Evolutionary conservation across 805 yeast genomes (phyloP), one percentile per base, ranked within the genome.

Genomic region (Candida qinlingensis): DNA sequence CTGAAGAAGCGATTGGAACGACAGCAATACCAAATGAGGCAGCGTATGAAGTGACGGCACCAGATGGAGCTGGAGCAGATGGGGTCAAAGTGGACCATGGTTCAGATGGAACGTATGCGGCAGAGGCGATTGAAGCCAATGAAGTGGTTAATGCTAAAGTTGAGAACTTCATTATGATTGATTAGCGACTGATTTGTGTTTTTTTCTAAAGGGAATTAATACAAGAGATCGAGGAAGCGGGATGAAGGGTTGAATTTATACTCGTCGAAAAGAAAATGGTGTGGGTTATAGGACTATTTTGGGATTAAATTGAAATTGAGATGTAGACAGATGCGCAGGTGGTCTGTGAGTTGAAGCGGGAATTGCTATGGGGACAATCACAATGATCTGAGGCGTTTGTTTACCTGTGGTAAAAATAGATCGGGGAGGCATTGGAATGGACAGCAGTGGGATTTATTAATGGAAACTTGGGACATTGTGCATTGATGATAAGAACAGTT

Each of bases 71-170:
- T 7, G 79, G 65, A 42, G 76, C 77, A 39, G 66, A 49, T 56
- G 94, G 91, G 37, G 90, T 83, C 66, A 85, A 74, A 47, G 89
- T 81, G 47, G 85, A 67, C 86, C 86, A 85, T 58, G 84, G 81
- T 51, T 79, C 82, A 46, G 81, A 66, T 53, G 85, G 86, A 56
- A 80, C 78, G 57, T 76, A 75, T 48, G 87, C 87, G 44, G 85
- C 84, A 45, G 74, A 46, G 34, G 82, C 72, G 13, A 72, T 51
- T n/a, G 79, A 64, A 46, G 75, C 73, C 39, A 79, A 61, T 55
- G 54, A 45, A 27, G 79, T 68, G 45, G 74, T 58, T 44, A 73
- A 64, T 51, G 66, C 68, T 41, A 71, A 48, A 27, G 71, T 27
- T 36, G 47, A 31, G 39, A 44, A 47, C 50, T 52, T 52, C 54